Evolutionary conservation across 2,329 filamentous ascomycete genomes (phyloP).

Genomic region (Hypoxylon sp.): DNA sequence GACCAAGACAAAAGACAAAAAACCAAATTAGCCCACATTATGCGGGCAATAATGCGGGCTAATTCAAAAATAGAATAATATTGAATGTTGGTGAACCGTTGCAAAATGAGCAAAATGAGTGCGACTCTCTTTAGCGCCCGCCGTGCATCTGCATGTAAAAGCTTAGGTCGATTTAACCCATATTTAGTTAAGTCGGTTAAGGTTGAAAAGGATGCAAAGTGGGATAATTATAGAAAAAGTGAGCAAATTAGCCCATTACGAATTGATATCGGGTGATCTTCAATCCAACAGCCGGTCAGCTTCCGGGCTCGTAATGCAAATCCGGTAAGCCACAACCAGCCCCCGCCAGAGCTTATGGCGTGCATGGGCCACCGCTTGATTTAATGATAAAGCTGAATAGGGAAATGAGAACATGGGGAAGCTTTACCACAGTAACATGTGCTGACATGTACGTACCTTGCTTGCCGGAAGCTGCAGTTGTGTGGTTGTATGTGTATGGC

Average conservation of each 20-base stretch:
- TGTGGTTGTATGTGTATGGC: constrained; percentile 22
- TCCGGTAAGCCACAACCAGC: constrained; percentile 41
- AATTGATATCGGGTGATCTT: constrained; percentile 41
- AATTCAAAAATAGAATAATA: constrained; percentile 55
- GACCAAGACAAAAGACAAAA: background rate
- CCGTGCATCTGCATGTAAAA: constrained; percentile 41
- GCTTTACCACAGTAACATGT: constrained; percentile 21
- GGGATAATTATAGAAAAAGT: constrained; percentile 48
- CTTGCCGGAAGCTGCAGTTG: constrained; percentile 21
- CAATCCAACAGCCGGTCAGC: constrained; percentile 38
- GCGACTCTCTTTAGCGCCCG: constrained; percentile 51
- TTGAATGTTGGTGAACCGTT: constrained; percentile 38
- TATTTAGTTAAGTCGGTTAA: constrained; percentile 43
- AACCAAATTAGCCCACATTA: constrained; percentile 49
- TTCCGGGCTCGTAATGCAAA: constrained; percentile 39
- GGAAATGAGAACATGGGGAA: constrained; percentile 41
- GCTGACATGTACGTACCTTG: constrained; percentile 16
- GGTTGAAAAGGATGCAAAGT: constrained; percentile 28
- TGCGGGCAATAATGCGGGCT: constrained; percentile 41
- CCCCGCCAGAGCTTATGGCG: constrained; percentile 25
- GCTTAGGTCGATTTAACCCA: constrained; percentile 47
- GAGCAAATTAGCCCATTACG: constrained; percentile 47
- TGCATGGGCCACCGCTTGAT: constrained; percentile 45
- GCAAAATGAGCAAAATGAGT: constrained; percentile 34
- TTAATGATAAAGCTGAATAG: constrained; percentile 36